These are phyloP conservation scores for Protomyces macrosporus DNA, from an alignment of 1,139 yeast genomes.

Conservation along the genomic window DNA sequence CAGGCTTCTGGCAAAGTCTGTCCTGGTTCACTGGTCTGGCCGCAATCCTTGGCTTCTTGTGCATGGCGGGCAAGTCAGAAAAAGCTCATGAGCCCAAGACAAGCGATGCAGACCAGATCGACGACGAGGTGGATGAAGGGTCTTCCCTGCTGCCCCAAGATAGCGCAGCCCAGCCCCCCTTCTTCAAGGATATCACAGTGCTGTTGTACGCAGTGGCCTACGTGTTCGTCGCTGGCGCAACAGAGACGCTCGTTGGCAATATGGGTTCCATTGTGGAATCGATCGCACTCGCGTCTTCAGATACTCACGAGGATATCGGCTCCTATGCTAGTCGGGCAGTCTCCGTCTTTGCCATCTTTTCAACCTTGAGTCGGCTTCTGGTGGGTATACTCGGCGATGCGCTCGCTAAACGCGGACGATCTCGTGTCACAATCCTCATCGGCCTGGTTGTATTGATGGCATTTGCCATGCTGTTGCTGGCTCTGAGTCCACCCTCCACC, in stretches of 20 bases:
- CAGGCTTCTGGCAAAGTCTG: slow-evolving; percentile 13
- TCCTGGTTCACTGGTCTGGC: slow-evolving; percentile 2
- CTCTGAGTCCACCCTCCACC: neutral
- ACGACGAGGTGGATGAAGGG: neutral
- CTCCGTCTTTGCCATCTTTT: slow-evolving; percentile 18
- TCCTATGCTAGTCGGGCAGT: slow-evolving; percentile 18
- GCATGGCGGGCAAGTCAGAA: slow-evolving; percentile 1
- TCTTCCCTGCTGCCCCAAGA: neutral
- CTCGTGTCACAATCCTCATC: neutral
- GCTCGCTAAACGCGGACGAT: slow-evolving; percentile 5
- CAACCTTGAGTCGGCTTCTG: slow-evolving; percentile 6
- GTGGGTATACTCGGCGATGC: slow-evolving; percentile 4
- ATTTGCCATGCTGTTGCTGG: neutral
- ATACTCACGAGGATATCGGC: neutral
- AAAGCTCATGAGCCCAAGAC: neutral
- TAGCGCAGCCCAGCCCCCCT: neutral
- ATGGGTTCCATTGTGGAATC: slow-evolving; percentile 19
- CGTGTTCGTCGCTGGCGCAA: slow-evolving; percentile 13
- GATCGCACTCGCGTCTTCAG: neutral
- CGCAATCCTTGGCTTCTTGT: slow-evolving; percentile 5
- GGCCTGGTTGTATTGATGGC: slow-evolving; percentile 1
- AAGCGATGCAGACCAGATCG: neutral
- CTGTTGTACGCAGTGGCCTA: slow-evolving; percentile 12
- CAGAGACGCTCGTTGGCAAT: slow-evolving; percentile 23
- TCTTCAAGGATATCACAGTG: slow-evolving; percentile 16